Evolutionary conservation across 176 grass and related monocot species (phyloP).

Genomic region (Hsuehochloa calcarea): DNA sequence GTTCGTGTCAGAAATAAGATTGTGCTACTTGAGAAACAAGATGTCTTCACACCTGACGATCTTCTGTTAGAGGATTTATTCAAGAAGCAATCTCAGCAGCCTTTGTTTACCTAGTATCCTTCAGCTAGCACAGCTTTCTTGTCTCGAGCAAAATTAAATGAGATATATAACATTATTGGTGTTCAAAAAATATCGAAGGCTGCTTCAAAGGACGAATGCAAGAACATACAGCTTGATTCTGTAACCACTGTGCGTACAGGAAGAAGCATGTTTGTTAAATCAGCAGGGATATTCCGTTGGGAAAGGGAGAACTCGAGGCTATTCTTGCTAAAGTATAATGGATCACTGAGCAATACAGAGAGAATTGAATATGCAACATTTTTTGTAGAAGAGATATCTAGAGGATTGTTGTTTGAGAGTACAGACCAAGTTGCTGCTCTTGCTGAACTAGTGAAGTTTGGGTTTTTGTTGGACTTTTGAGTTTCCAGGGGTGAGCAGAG

Average conservation of each 20-base stretch:
- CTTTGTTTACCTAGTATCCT: slow-evolving; percentile 54
- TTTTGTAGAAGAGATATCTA: slow-evolving; percentile 46
- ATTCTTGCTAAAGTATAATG: slow-evolving; percentile 1
- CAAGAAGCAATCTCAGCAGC: slow-evolving; percentile 33
- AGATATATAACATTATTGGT: slow-evolving; percentile 41
- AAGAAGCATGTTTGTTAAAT: slow-evolving; percentile 7
- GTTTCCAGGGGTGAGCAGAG: background rate
- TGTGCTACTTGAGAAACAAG: slow-evolving; percentile 34
- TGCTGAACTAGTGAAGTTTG: slow-evolving; percentile 37
- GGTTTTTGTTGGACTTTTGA: slow-evolving; percentile 51
- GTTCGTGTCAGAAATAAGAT: slow-evolving; percentile 5
- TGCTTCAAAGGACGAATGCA: slow-evolving; percentile 27
- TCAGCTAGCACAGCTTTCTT: background rate
- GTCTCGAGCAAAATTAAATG: slow-evolving; percentile 35
- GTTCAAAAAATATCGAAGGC: slow-evolving; percentile 14
- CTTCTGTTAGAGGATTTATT: background rate
- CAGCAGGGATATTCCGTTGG: slow-evolving; percentile 39
- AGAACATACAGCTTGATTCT: background rate
- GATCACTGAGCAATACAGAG: background rate
- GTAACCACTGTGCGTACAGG: background rate
- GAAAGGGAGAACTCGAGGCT: slow-evolving; percentile 48
- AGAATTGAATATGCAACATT: slow-evolving; percentile 36
- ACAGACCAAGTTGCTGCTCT: slow-evolving; percentile 30
- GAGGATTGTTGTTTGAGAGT: slow-evolving; percentile 53
- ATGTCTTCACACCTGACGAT: slow-evolving; percentile 61